phyloP scores from a whole-genome alignment of 2,329 filamentous ascomycete genomes.

The Leptographium lundbergii region DNA sequence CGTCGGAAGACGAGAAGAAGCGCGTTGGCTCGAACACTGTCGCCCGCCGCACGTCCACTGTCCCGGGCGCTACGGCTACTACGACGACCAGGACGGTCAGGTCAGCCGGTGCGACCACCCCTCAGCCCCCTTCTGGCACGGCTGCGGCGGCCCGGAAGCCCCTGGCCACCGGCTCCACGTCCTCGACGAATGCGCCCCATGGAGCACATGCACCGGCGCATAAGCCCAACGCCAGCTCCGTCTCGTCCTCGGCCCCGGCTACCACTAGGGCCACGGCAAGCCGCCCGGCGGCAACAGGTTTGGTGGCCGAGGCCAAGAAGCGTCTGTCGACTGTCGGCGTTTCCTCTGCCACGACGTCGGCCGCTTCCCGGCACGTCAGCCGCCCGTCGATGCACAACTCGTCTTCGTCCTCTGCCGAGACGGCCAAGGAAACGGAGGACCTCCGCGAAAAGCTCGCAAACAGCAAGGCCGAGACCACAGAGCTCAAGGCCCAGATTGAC shows the following conservation, averaged over 20 bases:
- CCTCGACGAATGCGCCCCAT: background rate
- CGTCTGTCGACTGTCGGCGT: slow-evolving; percentile 38
- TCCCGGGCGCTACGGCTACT: slow-evolving; percentile 6
- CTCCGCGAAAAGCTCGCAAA: slow-evolving; percentile 46
- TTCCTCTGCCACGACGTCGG: slow-evolving; percentile 24
- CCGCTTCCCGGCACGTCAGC: slow-evolving; percentile 27
- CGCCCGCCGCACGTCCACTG: slow-evolving; percentile 21
- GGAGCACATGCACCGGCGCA: background rate
- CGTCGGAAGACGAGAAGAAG: slow-evolving; percentile 26
- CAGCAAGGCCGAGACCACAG: slow-evolving; percentile 44
- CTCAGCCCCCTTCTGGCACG: background rate
- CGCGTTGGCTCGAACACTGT: slow-evolving; percentile 11
- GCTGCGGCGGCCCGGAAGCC: slow-evolving; percentile 18
- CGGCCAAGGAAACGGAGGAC: slow-evolving; percentile 44
- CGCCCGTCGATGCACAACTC: slow-evolving; percentile 23
- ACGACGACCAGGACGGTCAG: background rate
- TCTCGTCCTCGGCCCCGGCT: slow-evolving; percentile 22
- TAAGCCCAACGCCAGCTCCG: slow-evolving; percentile 16
- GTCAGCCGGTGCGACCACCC: background rate
- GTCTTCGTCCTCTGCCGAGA: slow-evolving; percentile 5
- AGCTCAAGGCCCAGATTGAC: slow-evolving; percentile 43
- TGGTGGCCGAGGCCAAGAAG: slow-evolving; percentile 40
- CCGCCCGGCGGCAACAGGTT: slow-evolving; percentile 19
- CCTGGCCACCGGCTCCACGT: slow-evolving; percentile 11
- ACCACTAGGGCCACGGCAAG: slow-evolving; percentile 18